Base-by-base conservation (phyloP, 163 green algal species). In the Scenedesmus sp. region DNA sequence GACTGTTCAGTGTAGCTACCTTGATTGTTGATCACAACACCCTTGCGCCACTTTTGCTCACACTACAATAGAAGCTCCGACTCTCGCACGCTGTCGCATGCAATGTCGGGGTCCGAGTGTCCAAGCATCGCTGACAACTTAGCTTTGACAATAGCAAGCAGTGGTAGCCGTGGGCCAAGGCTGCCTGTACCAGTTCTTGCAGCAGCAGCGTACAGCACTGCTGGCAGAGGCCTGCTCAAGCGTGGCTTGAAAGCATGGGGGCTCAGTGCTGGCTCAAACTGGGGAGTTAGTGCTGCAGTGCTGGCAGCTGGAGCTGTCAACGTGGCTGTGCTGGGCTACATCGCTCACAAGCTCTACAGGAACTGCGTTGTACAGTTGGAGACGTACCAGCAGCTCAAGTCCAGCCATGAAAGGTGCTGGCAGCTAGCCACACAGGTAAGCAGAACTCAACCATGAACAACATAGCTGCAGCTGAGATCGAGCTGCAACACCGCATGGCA, bases 401-500 rank as follows among this genome's bases (percentile, higher is more conserved):
- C n/a, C 6, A 20, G 12, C 52, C 67, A 84, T 18, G 88, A 94
- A 16, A 83, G 93, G 23, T 87, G 92, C 20, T 95, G 91, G 91
- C 64, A 82, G 64, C 82, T 94, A 26, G 88, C 91, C 12, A 93
- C 57, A 57, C 93, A 95, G 87, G 93, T 95, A 70, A 52, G 66
- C 9, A n/a, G 54, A 56, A 54, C 52, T 52, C 20, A 7, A 16
- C 20, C 46, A 34, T 59, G 85, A 7, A 76, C 18, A 10, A 86
- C 85, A 67, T n/a, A 66, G 23, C 74, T 55, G 66, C 67, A 18
- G 9, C 10, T 46, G 57, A 55, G n/a, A 4, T 55, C 8, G 26
- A 56, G 7, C 13, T 82, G n/a, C 46, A n/a, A 59, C 26, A 26
- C 76, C 12, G 13, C 12, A 8, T 6, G 76, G 6, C 3, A 84